Evolutionary conservation across 2,329 filamentous ascomycete genomes (phyloP).

Genomic region (Venturia oleaginea): DNA sequence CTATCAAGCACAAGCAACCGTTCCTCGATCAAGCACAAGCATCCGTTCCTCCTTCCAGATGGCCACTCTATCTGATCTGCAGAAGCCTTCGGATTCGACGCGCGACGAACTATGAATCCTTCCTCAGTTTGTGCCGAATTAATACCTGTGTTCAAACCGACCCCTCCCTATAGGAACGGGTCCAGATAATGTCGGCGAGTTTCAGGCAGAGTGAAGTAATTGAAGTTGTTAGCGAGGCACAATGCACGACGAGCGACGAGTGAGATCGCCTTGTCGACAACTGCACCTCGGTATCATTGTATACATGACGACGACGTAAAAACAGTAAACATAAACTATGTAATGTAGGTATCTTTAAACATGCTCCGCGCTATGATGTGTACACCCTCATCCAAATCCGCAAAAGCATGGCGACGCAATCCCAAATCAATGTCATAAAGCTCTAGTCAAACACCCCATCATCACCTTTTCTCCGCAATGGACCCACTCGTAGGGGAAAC

Average conservation of each 20-base stretch:
- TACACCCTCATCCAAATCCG: neutral
- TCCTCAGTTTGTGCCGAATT: neutral
- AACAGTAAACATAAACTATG: neutral
- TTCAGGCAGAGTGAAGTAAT: neutral
- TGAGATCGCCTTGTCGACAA: too few species aligned
- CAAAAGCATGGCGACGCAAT: neutral
- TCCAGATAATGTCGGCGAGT: neutral
- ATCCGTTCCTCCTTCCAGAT: neutral
- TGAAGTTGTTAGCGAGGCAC: neutral
- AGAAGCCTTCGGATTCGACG: neutral
- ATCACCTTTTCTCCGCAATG: neutral
- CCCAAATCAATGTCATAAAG: too few species aligned
- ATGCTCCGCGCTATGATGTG: slow-evolving; percentile 1
- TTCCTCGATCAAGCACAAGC: neutral
- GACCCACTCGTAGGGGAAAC: neutral
- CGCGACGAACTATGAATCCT: neutral
- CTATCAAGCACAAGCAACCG: neutral
- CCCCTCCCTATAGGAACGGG: neutral
- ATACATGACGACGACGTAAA: neutral
- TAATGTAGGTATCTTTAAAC: neutral
- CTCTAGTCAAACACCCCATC: too few species aligned
- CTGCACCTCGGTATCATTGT: too few species aligned
- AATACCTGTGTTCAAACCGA: neutral
- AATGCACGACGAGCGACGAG: too few species aligned
- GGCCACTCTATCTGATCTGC: neutral